Conservation (phyloP, 164 flowering plant species). For the Magnolia sinica region DNA sequence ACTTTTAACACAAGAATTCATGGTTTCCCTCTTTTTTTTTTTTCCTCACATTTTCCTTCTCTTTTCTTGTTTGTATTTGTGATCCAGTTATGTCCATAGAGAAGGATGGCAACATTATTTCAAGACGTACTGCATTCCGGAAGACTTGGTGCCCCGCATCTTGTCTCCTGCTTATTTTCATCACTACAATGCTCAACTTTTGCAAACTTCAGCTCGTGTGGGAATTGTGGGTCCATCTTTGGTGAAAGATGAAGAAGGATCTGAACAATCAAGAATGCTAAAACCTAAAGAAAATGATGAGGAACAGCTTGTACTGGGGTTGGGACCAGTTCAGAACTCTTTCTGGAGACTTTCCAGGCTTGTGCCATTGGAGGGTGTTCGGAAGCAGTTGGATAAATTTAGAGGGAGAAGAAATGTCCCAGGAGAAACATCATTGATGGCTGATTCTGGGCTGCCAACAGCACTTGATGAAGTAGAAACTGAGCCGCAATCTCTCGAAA, state of each 20-base stretch:
- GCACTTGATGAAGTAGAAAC: slow-evolving; percentile 47
- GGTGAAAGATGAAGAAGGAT: slow-evolving; percentile 24
- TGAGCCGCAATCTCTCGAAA: slow-evolving; percentile 81
- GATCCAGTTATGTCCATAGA: slow-evolving; percentile 74
- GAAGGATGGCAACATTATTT: slow-evolving; percentile 94
- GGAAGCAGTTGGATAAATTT: slow-evolving; percentile 46
- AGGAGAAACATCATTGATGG: slow-evolving; percentile 29
- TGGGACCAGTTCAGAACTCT: slow-evolving; percentile 87
- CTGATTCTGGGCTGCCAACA: slow-evolving; percentile 33
- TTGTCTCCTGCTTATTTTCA: slow-evolving; percentile 98
- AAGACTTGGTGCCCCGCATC: slow-evolving; percentile 92
- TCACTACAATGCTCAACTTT: slow-evolving; percentile 76
- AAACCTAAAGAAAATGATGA: slow-evolving; percentile 48
- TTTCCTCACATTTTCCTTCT: not conserved
- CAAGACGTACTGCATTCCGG: slow-evolving; percentile 98
- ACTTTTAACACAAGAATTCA: not conserved
- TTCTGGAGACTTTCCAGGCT: slow-evolving; percentile 95
- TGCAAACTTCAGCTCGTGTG: slow-evolving; percentile 26
- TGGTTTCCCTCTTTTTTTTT: not conserved
- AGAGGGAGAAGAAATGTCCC: slow-evolving; percentile 38
- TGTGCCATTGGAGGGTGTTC: slow-evolving; percentile 77
- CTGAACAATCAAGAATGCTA: slow-evolving; percentile 31
- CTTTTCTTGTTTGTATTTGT: not conserved
- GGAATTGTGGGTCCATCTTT: slow-evolving; percentile 20
- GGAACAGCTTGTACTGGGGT: slow-evolving; percentile 83